phyloP scores from a whole-genome alignment of 805 yeast species.

The Kodamaea jinghongensis region DNA sequence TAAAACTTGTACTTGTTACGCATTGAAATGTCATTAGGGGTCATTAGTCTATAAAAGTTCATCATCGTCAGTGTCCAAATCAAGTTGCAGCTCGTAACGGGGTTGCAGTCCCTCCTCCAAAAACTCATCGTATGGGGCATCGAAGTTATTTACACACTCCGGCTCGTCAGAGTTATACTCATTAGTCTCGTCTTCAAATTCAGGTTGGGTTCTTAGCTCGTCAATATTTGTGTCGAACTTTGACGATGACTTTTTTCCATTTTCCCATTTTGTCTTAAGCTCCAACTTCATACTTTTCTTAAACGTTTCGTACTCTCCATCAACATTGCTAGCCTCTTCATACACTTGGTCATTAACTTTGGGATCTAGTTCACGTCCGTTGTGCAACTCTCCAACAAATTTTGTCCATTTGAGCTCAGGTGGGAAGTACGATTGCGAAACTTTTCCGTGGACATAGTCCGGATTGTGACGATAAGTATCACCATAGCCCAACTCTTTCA shows the following conservation, averaged over 20 bases:
- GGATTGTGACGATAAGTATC: constrained; percentile 90
- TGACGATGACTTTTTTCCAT: not conserved
- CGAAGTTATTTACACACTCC: constrained; percentile 31
- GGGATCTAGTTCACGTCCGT: constrained; percentile 41
- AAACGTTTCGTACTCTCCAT: constrained; percentile 16
- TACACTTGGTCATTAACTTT: constrained; percentile 14
- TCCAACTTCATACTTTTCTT: constrained; percentile 10
- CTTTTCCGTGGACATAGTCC: constrained; percentile 65
- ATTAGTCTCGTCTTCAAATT: constrained; percentile 23
- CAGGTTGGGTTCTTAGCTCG: no score
- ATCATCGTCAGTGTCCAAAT: not conserved
- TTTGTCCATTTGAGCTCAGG: constrained; percentile 42
- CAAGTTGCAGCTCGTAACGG: constrained; percentile 11
- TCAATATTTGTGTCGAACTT: constrained; percentile 24
- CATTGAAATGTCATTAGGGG: no score
- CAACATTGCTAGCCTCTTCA: constrained; percentile 10
- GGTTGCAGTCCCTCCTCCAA: constrained; percentile 23
- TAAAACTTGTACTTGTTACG: no score
- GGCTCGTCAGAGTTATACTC: constrained; percentile 33
- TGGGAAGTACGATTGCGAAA: constrained; percentile 76
- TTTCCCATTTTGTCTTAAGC: constrained; percentile 24
- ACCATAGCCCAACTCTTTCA: constrained; percentile 86
- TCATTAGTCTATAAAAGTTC: not conserved
- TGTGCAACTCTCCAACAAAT: constrained; percentile 55
- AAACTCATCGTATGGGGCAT: constrained; percentile 36